phyloP scores from a whole-genome alignment of 257 asterid species.

The Rhazya stricta region DNA sequence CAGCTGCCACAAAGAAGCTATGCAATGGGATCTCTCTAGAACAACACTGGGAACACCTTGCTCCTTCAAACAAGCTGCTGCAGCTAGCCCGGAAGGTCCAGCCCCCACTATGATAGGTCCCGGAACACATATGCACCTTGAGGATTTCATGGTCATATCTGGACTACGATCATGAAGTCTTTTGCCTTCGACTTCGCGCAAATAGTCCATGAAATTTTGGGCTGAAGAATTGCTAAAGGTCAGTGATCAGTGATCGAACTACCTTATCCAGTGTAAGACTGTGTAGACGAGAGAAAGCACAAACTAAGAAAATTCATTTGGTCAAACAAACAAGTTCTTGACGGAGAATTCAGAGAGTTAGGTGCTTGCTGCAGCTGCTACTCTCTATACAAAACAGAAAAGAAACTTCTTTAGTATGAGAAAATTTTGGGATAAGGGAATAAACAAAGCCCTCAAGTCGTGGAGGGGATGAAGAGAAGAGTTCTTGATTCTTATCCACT shows the following conservation, averaged over 20 bases:
- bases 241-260: neutral
- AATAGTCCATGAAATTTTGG: conserved; percentile 22
- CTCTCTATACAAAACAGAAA: too few relatives aligned
- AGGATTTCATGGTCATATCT: neutral
- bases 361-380: too few relatives aligned
- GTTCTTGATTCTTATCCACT: conserved; percentile 39
- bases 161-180: conserved; percentile 42
- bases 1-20: conserved; percentile 84
- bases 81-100: conserved; percentile 83
- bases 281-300: conserved; percentile 13
- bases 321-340: conserved; percentile 17
- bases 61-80: conserved; percentile 60
- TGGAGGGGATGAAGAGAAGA: conserved; percentile 26
- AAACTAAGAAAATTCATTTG: conserved; percentile 26
- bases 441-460: conserved; percentile 14
- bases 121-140: conserved; percentile 35
- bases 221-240: neutral
- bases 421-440: conserved; percentile 22
- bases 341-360: neutral
- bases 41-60: conserved; percentile 52
- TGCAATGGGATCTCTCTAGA: conserved; percentile 66
- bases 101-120: conserved; percentile 81
- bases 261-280: neutral
- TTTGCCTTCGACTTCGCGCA: conserved; percentile 57
- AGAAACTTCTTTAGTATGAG: neutral